Evolutionary conservation across 805 yeast genomes (phyloP).

Genomic region (Maudiozyma pseudohumilis): DNA sequence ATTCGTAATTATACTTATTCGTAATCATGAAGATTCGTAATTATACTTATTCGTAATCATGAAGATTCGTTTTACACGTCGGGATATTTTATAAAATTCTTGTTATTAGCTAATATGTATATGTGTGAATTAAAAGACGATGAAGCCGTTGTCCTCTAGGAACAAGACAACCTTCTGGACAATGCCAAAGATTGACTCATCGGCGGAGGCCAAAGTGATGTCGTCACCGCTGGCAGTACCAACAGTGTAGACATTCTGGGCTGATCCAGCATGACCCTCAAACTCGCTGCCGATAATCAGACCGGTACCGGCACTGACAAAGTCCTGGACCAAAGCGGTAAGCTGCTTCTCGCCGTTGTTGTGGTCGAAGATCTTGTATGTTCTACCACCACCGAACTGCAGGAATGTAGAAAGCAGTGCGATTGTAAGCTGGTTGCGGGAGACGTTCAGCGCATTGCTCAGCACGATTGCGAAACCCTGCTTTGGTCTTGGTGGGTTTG

Average conservation of each 20-base stretch:
- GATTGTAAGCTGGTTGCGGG: constrained; percentile 56
- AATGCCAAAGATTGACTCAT: constrained; percentile 53
- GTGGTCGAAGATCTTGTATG: constrained; percentile 45
- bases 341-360: constrained; percentile 46
- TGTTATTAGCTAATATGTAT: background rate
- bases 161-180: constrained; percentile 64
- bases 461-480: constrained; percentile 83
- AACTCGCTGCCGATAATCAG: constrained; percentile 50
- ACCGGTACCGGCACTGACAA: constrained; percentile 76
- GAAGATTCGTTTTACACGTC: too few relatives aligned
- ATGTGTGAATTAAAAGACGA: constrained; percentile 12
- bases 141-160: constrained; percentile 74
- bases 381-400: constrained; percentile 78
- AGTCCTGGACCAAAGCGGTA: constrained; percentile 39
- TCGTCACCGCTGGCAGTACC: constrained; percentile 46
- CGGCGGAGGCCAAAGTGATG: constrained; percentile 44
- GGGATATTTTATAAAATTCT: too few relatives aligned
- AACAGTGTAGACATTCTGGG: constrained; percentile 33
- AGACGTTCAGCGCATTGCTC: constrained; percentile 49
- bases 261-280: constrained; percentile 6
- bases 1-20: too few relatives aligned
- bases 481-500: constrained; percentile 80
- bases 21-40: too few relatives aligned
- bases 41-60: too few relatives aligned
- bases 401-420: constrained; percentile 86